Conservation (phyloP, 768 basidiomycete species). For the Aureoboletus auriporus region DNA sequence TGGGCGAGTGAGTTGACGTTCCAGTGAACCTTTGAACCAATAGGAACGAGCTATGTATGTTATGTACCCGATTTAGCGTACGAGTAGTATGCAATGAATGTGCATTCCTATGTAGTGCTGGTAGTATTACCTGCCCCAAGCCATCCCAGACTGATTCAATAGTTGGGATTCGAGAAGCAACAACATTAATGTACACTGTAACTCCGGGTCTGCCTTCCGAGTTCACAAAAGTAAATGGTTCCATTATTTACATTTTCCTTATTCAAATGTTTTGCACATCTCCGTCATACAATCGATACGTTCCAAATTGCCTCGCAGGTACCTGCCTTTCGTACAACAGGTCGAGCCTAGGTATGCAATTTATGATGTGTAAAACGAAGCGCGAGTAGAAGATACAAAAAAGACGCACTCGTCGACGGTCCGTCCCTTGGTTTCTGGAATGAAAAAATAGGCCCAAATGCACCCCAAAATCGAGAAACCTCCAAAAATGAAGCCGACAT, state of each 20-base stretch:
- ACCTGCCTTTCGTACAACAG: constrained; percentile 29
- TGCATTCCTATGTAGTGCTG: too few species aligned
- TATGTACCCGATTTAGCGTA: too few species aligned
- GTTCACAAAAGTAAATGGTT: too few species aligned
- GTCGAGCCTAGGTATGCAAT: constrained; percentile 19
- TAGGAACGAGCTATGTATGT: too few species aligned
- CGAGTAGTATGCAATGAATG: too few species aligned
- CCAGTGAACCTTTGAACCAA: neutral
- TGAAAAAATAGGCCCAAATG: constrained; percentile 26
- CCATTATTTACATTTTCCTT: too few species aligned
- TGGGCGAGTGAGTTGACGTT: constrained; percentile 22
- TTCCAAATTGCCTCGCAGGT: constrained; percentile 23
- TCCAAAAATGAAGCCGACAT: constrained; percentile 27
- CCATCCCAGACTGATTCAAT: too few species aligned
- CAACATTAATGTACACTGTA: too few species aligned
- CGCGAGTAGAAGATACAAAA: neutral
- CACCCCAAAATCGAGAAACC: constrained; percentile 18
- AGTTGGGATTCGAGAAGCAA: too few species aligned
- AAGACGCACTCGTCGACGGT: constrained; percentile 27
- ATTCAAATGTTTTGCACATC: neutral
- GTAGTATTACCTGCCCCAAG: too few species aligned
- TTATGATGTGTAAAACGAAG: neutral
- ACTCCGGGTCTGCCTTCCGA: too few species aligned
- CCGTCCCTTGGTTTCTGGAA: constrained; percentile 25
- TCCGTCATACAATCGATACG: constrained; percentile 10